Evolutionary conservation across 768 basidiomycete genomes (phyloP), one percentile per base, ranked within the genome.

Genomic region (Pleurotus giganteus): DNA sequence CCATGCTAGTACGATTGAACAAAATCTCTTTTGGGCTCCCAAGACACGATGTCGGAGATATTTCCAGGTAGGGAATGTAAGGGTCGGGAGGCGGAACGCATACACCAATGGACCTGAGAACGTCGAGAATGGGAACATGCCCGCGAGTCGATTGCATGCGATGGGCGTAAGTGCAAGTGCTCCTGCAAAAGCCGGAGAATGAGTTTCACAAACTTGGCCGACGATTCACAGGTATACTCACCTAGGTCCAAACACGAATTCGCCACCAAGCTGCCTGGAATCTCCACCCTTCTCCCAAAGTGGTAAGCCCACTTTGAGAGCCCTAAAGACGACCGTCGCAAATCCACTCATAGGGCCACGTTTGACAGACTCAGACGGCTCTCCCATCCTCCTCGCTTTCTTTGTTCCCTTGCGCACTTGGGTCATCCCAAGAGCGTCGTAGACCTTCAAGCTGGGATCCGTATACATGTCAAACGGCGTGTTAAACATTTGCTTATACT

Each of bases 241-340:
- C 76, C 76, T 76, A 47, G 71, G 75, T 19, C 74, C 78, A 57
- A 75, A 69, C 7, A 77, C 79, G 64, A 96, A 95, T 72, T 98
- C 95, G 21, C 94, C 95, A 8, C 94, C 94, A 17, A 96, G 75
- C 69, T 95, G 91, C 37, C 78, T 70, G 39, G 85, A 67, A 62
- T 93, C 85, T 0, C 92, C 92, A 2, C 86, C 88, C 57, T 81
- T 83, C 71, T 86, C 86, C 84, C 88, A 89, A 12, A 91, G 74
- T 0, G 91, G 90, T 86, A 95, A 88, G 23, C 85, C 83, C 24
- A 84, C 81, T 55, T 82, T 82, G 46, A 93, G 64, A 2, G 88
- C 86, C 57, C 86, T 83, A 57, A 80, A 69, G 31, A 90, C 75
- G 21, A 92, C 88, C 76, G 83, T 83, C n/a, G 85, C 84, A 31